These are phyloP conservation scores for Penicillium concentricum DNA, from an alignment of 2,329 filamentous ascomycete species.

Conservation along the genomic window DNA sequence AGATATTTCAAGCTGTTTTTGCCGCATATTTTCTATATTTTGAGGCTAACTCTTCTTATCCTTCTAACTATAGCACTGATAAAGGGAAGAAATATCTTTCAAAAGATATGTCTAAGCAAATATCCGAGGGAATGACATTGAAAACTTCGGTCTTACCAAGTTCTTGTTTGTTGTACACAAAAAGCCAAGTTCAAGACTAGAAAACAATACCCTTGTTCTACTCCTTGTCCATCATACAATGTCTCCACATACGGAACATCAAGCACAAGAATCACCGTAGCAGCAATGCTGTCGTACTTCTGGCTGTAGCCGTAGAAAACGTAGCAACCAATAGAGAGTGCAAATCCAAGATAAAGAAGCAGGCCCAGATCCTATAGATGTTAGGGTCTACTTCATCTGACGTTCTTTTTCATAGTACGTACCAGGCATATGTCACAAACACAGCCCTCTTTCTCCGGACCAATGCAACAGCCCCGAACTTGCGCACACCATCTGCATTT, in stretches of 20 bases:
- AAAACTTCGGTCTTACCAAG: too few relatives aligned
- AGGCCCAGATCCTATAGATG: slow-evolving; percentile 43
- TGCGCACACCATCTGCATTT: slow-evolving; percentile 13
- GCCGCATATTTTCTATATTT: too few relatives aligned
- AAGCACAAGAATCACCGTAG: slow-evolving; percentile 26
- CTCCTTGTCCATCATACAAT: slow-evolving; percentile 29
- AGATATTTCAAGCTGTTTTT: too few relatives aligned
- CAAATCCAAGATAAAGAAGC: slow-evolving; percentile 45
- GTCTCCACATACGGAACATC: slow-evolving; percentile 29
- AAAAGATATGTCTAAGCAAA: too few relatives aligned
- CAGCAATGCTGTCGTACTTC: slow-evolving; percentile 29
- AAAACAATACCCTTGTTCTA: slow-evolving; percentile 28
- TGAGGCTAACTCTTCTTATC: too few relatives aligned
- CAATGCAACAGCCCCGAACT: slow-evolving; percentile 15
- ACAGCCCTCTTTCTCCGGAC: slow-evolving; percentile 26
- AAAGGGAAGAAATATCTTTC: too few relatives aligned
- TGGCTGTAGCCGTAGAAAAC: slow-evolving; percentile 40
- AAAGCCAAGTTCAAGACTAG: not conserved
- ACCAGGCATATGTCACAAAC: slow-evolving; percentile 36
- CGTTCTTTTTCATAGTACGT: slow-evolving; percentile 3
- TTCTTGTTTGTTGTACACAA: not conserved
- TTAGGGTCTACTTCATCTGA: slow-evolving; percentile 9
- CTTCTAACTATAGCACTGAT: too few relatives aligned
- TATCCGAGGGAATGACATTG: too few relatives aligned
- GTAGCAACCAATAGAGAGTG: slow-evolving; percentile 42